Evolutionary conservation across 371 early-diverging fungal genomes (phyloP), one percentile per base, ranked within the genome.

Genomic region (Mucor racemosus): DNA sequence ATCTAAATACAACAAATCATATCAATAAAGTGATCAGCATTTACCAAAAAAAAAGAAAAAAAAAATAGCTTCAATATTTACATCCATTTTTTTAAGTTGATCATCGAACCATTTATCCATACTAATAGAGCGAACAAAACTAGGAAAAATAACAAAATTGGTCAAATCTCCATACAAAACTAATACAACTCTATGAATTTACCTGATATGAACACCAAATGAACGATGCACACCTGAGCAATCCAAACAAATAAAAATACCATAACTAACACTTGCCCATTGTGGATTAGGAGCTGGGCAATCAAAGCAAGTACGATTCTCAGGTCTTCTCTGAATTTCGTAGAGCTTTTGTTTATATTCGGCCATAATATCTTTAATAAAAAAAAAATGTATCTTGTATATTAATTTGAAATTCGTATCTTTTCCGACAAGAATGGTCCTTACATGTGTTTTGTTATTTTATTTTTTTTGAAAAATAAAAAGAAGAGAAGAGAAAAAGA

Each of bases 101-200:
- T 95, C 94, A n/a, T 93, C 89, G 44, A 88, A 88, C 99, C 99
- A 99, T 72, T 92, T 92, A 79, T 99, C 99, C 98, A 99, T 99
- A 19, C 93, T 92, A 60, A 98, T 92, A 17, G 99, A 98, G 19
- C 99, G 93, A 48, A 99, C 98, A 88, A 98, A 97, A 79, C 92
- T 92, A 73, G 21, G 58, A 50, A 50, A 26, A 11, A 8, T 19
- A 50, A 50, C 21, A 50, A 26, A 21, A 50, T 21, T 4, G 11
- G 1, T 7, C 38, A 38, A 38, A 38, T 26, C 3, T 26, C 5
- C 38, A 38, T 38, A 11, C 38, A 5, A 38, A 38, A 26, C 26
- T 26, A 26, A 26, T 26, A 26, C 26, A 26, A 26, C 26, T 26
- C 38, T 4, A 38, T 38, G 38, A 15, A 7, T 14, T 14, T 82